Evolutionary conservation across 2,329 filamentous ascomycete genomes (phyloP).

Genomic region (Trichophyton verrucosum): DNA sequence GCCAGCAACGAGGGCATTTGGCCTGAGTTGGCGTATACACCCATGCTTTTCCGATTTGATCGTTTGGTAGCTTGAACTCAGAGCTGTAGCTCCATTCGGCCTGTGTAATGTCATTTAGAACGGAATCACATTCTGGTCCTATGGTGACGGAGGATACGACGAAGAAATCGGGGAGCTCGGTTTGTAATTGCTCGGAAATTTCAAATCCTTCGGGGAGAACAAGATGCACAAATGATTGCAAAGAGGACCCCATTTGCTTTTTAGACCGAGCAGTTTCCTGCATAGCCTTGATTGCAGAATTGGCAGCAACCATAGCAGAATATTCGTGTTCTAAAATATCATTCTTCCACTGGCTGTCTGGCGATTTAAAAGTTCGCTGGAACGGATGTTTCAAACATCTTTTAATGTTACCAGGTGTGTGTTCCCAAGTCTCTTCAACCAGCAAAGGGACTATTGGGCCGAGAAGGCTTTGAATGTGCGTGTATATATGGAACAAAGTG

Average conservation of each 20-base stretch:
- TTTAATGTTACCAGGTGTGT: slow-evolving; percentile 55
- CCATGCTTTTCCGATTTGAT: slow-evolving; percentile 24
- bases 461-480: slow-evolving; percentile 64
- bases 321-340: slow-evolving; percentile 37
- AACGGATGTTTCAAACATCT: slow-evolving; percentile 36
- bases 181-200: slow-evolving; percentile 21
- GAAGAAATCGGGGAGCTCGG: slow-evolving; percentile 52
- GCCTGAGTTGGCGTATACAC: slow-evolving; percentile 39
- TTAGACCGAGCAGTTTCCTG: slow-evolving; percentile 60
- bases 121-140: slow-evolving; percentile 23
- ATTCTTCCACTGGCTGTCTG: slow-evolving; percentile 29
- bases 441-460: slow-evolving; percentile 69
- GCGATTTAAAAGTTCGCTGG: slow-evolving; percentile 25
- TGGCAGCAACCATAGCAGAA: slow-evolving; percentile 36
- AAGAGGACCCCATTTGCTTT: slow-evolving; percentile 65
- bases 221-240: slow-evolving; percentile 58
- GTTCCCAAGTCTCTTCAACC: slow-evolving; percentile 72
- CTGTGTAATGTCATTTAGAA: slow-evolving; percentile 18
- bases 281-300: slow-evolving; percentile 58
- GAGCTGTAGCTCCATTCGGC: slow-evolving; percentile 34
- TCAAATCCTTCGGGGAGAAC: slow-evolving; percentile 17
- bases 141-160: slow-evolving; percentile 55
- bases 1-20: slow-evolving; percentile 87
- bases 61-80: slow-evolving; percentile 28
- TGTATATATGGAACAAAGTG: slow-evolving; percentile 50